These are phyloP conservation scores for Hymenoscyphus infarciens DNA, from an alignment of 2,329 filamentous ascomycete species.

Conservation along the genomic window DNA sequence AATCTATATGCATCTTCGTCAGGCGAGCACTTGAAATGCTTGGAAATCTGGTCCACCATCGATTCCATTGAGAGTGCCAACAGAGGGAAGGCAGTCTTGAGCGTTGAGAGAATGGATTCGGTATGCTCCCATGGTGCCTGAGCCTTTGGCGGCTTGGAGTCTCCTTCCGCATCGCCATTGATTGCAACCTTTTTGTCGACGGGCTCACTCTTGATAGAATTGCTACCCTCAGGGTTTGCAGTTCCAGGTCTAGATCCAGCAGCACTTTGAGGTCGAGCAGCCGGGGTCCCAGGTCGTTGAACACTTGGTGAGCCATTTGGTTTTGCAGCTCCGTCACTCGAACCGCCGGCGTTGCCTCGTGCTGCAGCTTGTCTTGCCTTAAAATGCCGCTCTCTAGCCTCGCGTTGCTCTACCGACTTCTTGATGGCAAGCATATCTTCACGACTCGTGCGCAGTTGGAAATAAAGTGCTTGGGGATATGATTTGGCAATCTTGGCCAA, in stretches of 20 bases:
- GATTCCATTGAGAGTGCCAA: conserved; percentile 98
- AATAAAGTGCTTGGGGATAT: conserved; percentile 94
- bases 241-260: conserved; percentile 40
- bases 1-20: conserved; percentile 97
- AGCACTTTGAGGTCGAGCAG: conserved; percentile 25
- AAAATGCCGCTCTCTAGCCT: conserved; percentile 42
- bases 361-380: conserved; percentile 39
- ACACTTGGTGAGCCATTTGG: conserved; percentile 33
- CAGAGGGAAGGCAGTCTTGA: conserved; percentile 96
- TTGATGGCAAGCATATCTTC: conserved; percentile 93
- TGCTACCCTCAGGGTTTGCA: conserved; percentile 40
- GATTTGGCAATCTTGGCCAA: conserved; percentile 91
- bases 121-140: conserved; percentile 95
- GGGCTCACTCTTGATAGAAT: conserved; percentile 33
- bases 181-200: conserved; percentile 22
- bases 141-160: conserved; percentile 54
- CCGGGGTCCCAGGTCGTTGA: conserved; percentile 29
- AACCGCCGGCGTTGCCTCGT: conserved; percentile 12
- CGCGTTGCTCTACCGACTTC: conserved; percentile 78
- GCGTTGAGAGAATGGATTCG: conserved; percentile 89
- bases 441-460: conserved; percentile 85
- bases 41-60: conserved; percentile 98
- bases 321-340: conserved; percentile 27
- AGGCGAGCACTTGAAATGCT: conserved; percentile 97
- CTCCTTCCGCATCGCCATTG: conserved; percentile 18